Evolutionary conservation across 1,284 basidiomycete species (phyloP).

Genomic region (Thelephora terrestris): DNA sequence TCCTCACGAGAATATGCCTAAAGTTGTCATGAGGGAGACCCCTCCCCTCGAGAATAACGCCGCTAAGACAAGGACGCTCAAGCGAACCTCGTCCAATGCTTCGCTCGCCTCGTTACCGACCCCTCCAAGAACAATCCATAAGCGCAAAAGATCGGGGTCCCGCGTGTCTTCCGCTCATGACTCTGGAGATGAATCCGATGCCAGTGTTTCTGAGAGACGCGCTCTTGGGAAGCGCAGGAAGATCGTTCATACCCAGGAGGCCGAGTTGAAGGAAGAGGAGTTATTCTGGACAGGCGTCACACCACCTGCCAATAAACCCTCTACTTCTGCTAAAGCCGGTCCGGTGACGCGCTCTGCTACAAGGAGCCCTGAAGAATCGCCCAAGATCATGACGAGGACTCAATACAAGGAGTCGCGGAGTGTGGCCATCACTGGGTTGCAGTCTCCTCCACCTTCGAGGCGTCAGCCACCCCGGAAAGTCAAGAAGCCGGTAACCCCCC

Average conservation of each 20-base stretch:
- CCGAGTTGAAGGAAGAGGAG: slow-evolving; percentile 21
- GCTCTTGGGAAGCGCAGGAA: not conserved
- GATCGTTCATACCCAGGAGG: slow-evolving; percentile 23
- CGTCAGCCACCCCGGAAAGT: slow-evolving; percentile 16
- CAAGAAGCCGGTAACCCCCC: slow-evolving; percentile 13
- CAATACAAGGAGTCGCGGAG: slow-evolving; percentile 5
- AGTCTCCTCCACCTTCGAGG: slow-evolving; percentile 28
- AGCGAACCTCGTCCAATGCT: slow-evolving; percentile 12
- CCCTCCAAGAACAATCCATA: slow-evolving; percentile 25
- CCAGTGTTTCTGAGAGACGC: slow-evolving; percentile 5
- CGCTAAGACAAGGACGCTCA: slow-evolving; percentile 1
- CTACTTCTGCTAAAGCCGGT: slow-evolving; percentile 11
- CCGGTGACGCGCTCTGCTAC: slow-evolving; percentile 21
- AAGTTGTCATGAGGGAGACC: too few relatives aligned
- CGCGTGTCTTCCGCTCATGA: slow-evolving; percentile 22
- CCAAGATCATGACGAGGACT: slow-evolving; percentile 3
- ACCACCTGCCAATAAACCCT: slow-evolving; percentile 4
- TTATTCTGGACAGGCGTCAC: slow-evolving; percentile 23
- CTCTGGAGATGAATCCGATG: slow-evolving; percentile 21
- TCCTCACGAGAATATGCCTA: too few relatives aligned
- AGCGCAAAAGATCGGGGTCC: slow-evolving; percentile 23
- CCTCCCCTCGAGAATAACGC: too few relatives aligned
- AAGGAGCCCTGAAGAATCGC: not conserved
- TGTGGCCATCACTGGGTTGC: slow-evolving; percentile 14
- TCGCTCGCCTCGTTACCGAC: slow-evolving; percentile 24